Conservation (phyloP, 2,329 filamentous ascomycete species). For the Pseudocercospora crystallina region DNA sequence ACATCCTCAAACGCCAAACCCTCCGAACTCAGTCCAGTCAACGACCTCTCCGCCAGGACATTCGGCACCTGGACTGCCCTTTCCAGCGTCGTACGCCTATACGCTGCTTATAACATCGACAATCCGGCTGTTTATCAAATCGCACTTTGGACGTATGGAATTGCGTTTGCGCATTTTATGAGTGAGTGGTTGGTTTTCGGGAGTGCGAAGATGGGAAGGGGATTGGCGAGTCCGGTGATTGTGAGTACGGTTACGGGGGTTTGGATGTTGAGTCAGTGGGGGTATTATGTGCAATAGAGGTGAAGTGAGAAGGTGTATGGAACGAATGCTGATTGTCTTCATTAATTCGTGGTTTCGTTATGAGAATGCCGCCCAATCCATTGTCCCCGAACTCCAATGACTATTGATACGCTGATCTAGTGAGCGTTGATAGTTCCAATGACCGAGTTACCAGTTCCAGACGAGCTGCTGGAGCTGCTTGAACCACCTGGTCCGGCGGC, state of each 20-base stretch:
- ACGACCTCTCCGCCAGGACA: constrained; percentile 72
- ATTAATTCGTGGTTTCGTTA: not conserved
- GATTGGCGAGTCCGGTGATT: constrained; percentile 59
- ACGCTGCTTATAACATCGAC: constrained; percentile 79
- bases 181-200: constrained; percentile 80
- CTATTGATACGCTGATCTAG: no score
- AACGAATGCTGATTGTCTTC: not conserved
- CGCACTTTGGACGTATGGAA: constrained; percentile 75
- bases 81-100: constrained; percentile 72
- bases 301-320: not conserved
- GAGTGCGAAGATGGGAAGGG: constrained; percentile 65
- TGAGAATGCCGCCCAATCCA: not conserved
- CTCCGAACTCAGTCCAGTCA: constrained; percentile 53
- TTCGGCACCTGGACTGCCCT: constrained; percentile 89
- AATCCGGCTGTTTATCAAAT: constrained; percentile 74
- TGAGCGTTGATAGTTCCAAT: constrained; percentile 1
- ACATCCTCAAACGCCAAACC: constrained; percentile 22
- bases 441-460: not conserved
- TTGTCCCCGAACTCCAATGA: no score
- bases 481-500: not conserved
- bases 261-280: constrained; percentile 68
- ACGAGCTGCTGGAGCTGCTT: constrained; percentile 3
- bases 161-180: constrained; percentile 75
- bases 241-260: constrained; percentile 56
- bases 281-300: constrained; percentile 24